phyloP scores from a whole-genome alignment of 1,139 yeast species.

The Pneumocystis canis region DNA sequence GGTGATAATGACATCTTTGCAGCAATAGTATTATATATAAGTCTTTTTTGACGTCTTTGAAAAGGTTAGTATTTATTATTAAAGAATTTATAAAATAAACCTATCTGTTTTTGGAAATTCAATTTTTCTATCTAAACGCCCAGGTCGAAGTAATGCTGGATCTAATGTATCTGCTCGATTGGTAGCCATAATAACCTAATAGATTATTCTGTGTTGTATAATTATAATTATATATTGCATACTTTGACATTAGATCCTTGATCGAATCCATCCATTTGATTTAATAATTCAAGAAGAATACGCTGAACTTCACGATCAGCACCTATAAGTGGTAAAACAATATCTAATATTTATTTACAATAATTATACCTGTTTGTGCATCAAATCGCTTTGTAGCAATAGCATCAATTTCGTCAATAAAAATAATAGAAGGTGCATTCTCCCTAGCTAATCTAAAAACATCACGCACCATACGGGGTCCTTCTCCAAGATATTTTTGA shows the following conservation, averaged over 20 bases:
- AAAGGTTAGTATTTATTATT: conserved; percentile 38
- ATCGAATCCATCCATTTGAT: conserved; percentile 99
- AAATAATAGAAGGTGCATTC: conserved; percentile 89
- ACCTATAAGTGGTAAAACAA: conserved; percentile 23
- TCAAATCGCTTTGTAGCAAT: conserved; percentile 98
- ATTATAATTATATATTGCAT: not conserved
- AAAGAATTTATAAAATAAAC: not conserved
- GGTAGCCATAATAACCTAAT: conserved; percentile 84
- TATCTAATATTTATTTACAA: not conserved
- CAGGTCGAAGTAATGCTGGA: conserved; percentile 95
- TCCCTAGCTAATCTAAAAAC: conserved; percentile 94
- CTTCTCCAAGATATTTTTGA: conserved; percentile 96
- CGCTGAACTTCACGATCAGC: conserved; percentile 99
- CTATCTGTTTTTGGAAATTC: conserved; percentile 51
- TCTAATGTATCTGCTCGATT: conserved; percentile 96
- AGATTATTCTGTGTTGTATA: not conserved
- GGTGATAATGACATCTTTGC: conserved; percentile 95
- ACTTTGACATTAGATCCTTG: conserved; percentile 79
- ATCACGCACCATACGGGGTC: conserved; percentile 98
- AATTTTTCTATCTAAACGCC: conserved; percentile 93
- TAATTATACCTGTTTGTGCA: conserved; percentile 61
- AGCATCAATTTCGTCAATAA: conserved; percentile 97
- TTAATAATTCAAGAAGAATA: conserved; percentile 82
- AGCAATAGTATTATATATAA: conserved; percentile 92
- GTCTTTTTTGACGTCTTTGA: conserved; percentile 93